Base-by-base conservation (phyloP, 1,284 basidiomycete genomes). In the Bondarzewia mesenterica region DNA sequence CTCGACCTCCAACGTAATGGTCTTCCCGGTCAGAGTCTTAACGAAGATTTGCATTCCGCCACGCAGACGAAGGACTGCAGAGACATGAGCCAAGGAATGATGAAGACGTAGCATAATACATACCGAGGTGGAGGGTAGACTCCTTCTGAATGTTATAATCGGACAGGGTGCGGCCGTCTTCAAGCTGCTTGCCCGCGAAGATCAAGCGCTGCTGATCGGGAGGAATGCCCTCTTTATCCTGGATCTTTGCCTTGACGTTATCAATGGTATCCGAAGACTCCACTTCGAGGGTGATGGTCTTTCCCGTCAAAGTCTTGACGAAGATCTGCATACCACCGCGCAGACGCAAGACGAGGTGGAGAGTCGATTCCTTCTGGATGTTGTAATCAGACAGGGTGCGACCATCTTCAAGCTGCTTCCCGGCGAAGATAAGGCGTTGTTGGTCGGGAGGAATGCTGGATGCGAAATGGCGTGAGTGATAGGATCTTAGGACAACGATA, bases 231-330 rank as follows among this genome's bases (percentile, higher is more conserved):
- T 88, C 85, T 73, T 87, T 87, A 63, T 88, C 85, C 63, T 89
- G 85, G 50, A 89, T 89, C 75, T 88, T 88, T 50, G 83, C 77
- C 77, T 94, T 93, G 74, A 94, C 92, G 80, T 95, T 95, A 78
- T 97, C 93, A 72, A 96, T 94, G 56, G 93, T 94, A 76, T 95
- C 92, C 53, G 88, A 92, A 55, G 91, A 93, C 73, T 95, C 92
- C 57, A 95, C 93, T 79, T 96, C 93, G 66, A 95, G 88, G 62
- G 93, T 95, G 78, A 96, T 95, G 58, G 93, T 94, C 80, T 94
- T 95, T 44, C 93, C 92, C 15, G 92, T 94, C 50, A 94, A 72
- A 50, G 82, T 86, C 72, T 91, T 92, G 52, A 92, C 89, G 60
- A 91, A 90, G 59, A 90, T 89, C 60, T 90, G 87, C 88, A 89